These are phyloP conservation scores for Harrya chromipes DNA, from an alignment of 768 basidiomycete species.

Conservation along the genomic window DNA sequence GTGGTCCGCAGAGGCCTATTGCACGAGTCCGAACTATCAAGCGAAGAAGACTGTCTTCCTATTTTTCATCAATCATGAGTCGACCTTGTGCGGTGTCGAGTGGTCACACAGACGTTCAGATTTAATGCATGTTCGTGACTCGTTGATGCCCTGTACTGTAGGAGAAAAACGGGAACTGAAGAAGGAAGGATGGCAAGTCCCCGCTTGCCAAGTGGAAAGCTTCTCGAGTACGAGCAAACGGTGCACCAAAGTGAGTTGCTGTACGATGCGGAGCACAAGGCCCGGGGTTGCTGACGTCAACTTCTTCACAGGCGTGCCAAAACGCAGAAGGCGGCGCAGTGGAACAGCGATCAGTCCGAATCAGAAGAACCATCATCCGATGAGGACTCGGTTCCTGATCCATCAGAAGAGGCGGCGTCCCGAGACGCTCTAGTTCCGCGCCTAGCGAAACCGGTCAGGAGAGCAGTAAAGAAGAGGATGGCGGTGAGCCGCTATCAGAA, in stretches of 20 bases:
- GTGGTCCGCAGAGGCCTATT: constrained; percentile 74
- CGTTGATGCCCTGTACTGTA: constrained; percentile 17
- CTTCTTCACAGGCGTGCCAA: constrained; percentile 24
- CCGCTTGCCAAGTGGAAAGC: constrained; percentile 54
- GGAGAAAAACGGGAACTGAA: constrained; percentile 35
- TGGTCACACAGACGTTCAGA: constrained; percentile 9
- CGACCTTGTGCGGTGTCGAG: no score
- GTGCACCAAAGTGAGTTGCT: constrained; percentile 24
- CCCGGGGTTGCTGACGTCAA: constrained; percentile 7
- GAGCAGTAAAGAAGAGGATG: constrained; percentile 29
- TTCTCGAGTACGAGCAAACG: constrained; percentile 30
- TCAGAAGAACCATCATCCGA: constrained; percentile 24
- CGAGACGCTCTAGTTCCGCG: constrained; percentile 34
- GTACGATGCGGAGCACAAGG: background rate
- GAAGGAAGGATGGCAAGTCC: constrained; percentile 52
- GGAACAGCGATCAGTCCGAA: constrained; percentile 33
- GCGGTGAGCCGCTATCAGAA: constrained; percentile 26
- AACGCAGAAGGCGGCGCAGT: constrained; percentile 26
- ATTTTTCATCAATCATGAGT: constrained; percentile 92
- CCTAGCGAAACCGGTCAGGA: constrained; percentile 34
- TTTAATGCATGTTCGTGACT: background rate
- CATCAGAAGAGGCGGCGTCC: constrained; percentile 30
- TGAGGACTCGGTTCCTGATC: constrained; percentile 38
- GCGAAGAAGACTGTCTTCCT: constrained; percentile 82
- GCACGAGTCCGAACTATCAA: constrained; percentile 87